Evolutionary conservation across 2,329 filamentous ascomycete species (phyloP).

Genomic region (Neoarthrinium moseri): DNA sequence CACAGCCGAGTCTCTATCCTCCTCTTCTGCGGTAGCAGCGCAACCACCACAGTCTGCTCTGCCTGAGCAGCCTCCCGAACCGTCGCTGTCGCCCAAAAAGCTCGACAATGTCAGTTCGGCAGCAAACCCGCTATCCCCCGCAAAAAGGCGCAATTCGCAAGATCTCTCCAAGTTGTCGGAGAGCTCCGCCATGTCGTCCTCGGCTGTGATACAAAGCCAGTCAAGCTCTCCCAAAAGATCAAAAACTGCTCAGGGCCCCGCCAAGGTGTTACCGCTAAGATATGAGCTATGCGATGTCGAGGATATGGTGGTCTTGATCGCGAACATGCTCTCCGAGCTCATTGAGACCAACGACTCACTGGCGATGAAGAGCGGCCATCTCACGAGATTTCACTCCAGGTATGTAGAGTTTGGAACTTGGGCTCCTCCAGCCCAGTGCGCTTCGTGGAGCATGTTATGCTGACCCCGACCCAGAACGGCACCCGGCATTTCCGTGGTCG

Average conservation of each 20-base stretch:
- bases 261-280: constrained; percentile 63
- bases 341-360: constrained; percentile 90
- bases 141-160: constrained; percentile 45
- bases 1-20: constrained; percentile 1
- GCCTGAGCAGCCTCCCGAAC: constrained; percentile 21
- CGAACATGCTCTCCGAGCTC: constrained; percentile 93
- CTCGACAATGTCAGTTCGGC: constrained; percentile 10
- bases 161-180: constrained; percentile 29
- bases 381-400: constrained; percentile 95
- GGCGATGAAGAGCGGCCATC: constrained; percentile 77
- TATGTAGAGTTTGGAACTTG: constrained; percentile 40
- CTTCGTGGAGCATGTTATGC: no score
- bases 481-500: constrained; percentile 88
- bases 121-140: constrained; percentile 29
- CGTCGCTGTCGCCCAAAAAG: constrained; percentile 20
- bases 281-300: constrained; percentile 83
- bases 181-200: no score
- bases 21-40: constrained; percentile 11
- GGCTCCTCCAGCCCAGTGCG: no score
- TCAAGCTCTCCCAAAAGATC: constrained; percentile 50
- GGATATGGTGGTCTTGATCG: constrained; percentile 86
- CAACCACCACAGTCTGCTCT: constrained; percentile 15
- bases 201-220: constrained; percentile 29
- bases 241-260: constrained; percentile 46
- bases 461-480: constrained; percentile 61